Base-by-base conservation (phyloP, 108 stramenopile genomes). In the Skeletonema menzelii region DNA sequence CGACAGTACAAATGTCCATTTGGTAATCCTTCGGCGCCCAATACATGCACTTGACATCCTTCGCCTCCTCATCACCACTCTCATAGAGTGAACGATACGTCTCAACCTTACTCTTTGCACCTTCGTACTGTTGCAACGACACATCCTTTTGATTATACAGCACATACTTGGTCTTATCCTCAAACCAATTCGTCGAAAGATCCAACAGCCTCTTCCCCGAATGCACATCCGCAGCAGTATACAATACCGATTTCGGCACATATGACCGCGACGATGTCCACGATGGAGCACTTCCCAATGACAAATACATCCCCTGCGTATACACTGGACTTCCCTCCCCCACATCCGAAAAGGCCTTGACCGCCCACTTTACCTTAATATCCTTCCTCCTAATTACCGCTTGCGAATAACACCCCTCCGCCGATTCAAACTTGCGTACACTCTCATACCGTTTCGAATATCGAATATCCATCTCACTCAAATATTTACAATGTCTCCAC, bases 351-450 rank as follows among this genome's bases (percentile, higher is more conserved):
- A 89, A 84, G 5, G 93, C 95, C 80, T 96, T 95, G 32, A 93
- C 93, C 4, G 90, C 88, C 72, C 90, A 96, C 67, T 97, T 97
- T 11, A 95, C 88, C 32, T 72, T 84, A 27, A 97, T 82, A 73
- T 94, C 86, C 42, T 81, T 73, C 42, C 49, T 81, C 22, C 82
- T 56, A 38, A 96, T 65, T 0, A 91, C 86, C 12, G 85, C 94
- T 46, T 72, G 82, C 3, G 91, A 92, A 78, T 97, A 97, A 82
- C 97, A 97, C 17, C 95, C 97, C 87, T 97, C 97, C 5, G 95
- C 94, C 59, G 87, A 89, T 70, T 95, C 95, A 64, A 96, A 88
- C 35, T 82, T 80, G 26, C 88, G 59, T 12, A 76, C 70, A 17
- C 74, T 73, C 13, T 72, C 63, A 46, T 87, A 24, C 19, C 81